phyloP scores from a whole-genome alignment of 2,329 filamentous ascomycete genomes.

The Geoglossum cookeanum region DNA sequence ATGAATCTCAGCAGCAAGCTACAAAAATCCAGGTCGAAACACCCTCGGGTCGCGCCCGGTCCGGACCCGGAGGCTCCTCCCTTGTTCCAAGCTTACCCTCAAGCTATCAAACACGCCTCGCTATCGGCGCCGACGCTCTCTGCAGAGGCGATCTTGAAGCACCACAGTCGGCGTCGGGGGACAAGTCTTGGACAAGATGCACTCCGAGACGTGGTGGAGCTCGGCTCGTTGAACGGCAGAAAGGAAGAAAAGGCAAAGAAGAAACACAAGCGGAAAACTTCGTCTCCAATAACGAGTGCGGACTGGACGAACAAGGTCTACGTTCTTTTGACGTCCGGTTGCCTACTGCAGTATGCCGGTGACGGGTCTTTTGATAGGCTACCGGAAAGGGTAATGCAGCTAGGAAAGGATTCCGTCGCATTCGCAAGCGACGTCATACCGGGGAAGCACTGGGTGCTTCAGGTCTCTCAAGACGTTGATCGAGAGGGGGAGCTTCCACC shows the following conservation, averaged over 20 bases:
- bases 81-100: constrained; percentile 72
- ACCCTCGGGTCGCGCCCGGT: neutral
- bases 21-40: constrained; percentile 5
- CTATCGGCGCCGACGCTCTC: constrained; percentile 48
- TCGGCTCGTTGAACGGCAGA: neutral
- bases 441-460: constrained; percentile 62
- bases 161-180: constrained; percentile 33
- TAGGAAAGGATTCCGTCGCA: constrained; percentile 57
- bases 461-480: constrained; percentile 48
- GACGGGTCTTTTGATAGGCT: constrained; percentile 50
- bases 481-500: constrained; percentile 23
- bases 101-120: constrained; percentile 56
- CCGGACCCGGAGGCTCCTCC: constrained; percentile 34
- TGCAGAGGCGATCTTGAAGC: constrained; percentile 48
- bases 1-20: constrained; percentile 7
- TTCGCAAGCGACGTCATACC: constrained; percentile 67
- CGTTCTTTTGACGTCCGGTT: constrained; percentile 50
- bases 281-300: constrained; percentile 26
- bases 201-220: constrained; percentile 7
- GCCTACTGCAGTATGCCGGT: constrained; percentile 54
- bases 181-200: constrained; percentile 17
- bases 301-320: constrained; percentile 57
- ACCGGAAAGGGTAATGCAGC: constrained; percentile 53
- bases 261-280: constrained; percentile 27
- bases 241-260: constrained; percentile 23